Conservation (phyloP, 306 rosid species). For the Dicorynia guianensis region DNA sequence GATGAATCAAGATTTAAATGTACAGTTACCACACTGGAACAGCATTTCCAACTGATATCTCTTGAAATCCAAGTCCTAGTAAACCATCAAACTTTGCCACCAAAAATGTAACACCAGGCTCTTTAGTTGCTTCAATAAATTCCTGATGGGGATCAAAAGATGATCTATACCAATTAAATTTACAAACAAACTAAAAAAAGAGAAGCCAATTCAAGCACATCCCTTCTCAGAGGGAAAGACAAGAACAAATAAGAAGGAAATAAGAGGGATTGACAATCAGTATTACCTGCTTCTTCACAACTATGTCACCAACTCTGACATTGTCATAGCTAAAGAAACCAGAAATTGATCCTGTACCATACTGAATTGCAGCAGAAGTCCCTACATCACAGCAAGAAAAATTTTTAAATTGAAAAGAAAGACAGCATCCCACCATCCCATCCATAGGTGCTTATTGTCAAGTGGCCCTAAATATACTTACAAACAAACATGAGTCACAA, state of each 20-base stretch:
- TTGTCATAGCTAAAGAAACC: conserved; percentile 88
- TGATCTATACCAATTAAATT: neutral
- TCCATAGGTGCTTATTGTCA: conserved; percentile 17
- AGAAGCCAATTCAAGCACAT: conserved; percentile 10
- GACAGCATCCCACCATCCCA: neutral
- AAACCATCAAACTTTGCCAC: conserved; percentile 90
- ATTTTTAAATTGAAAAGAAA: neutral
- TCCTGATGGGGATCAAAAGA: conserved; percentile 55
- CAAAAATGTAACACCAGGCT: conserved; percentile 74
- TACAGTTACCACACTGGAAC: conserved; percentile 82
- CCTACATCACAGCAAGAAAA: conserved; percentile 53
- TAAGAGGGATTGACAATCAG: conserved; percentile 9
- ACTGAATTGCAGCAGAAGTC: conserved; percentile 79
- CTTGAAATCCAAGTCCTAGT: conserved; percentile 94
- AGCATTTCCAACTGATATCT: conserved; percentile 83
- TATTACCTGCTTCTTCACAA: conserved; percentile 79
- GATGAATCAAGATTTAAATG: conserved; percentile 29
- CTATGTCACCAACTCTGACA: conserved; percentile 73
- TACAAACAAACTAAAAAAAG: conserved; percentile 20
- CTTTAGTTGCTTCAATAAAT: conserved; percentile 85
- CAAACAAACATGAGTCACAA: neutral
- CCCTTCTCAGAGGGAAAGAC: neutral
- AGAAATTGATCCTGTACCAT: conserved; percentile 85
- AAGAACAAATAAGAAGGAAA: neutral
- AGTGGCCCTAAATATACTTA: conserved; percentile 9